These are phyloP conservation scores for Chloranthus sessilifolius DNA, from an alignment of 164 flowering plant genomes.

Conservation along the genomic window DNA sequence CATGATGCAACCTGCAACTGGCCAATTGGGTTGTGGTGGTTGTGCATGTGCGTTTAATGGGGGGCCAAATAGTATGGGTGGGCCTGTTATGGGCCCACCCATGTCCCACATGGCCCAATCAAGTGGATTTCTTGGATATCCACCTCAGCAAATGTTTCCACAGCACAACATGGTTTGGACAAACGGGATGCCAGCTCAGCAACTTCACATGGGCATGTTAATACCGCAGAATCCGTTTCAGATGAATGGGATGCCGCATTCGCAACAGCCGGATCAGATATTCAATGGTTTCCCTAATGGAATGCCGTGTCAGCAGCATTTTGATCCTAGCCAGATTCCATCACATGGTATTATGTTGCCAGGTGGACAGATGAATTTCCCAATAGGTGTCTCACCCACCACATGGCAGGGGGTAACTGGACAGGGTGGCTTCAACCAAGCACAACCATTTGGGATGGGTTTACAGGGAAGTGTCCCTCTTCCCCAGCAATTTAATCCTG, in stretches of 20 bases:
- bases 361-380: conserved; percentile 28
- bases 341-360: conserved; percentile 15
- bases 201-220: conserved; percentile 27
- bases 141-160: conserved; percentile 11
- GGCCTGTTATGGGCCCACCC: conserved; percentile 25
- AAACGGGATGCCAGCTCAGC: conserved; percentile 35
- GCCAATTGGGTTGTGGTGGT: conserved; percentile 18
- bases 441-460: conserved; percentile 23
- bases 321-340: conserved; percentile 29
- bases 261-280: conserved; percentile 9
- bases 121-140: conserved; percentile 3
- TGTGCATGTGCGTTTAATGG: conserved; percentile 6
- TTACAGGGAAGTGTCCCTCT: conserved; percentile 19
- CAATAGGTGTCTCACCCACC: conserved; percentile 21
- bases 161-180: conserved; percentile 26
- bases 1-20: conserved; percentile 11
- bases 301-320: conserved; percentile 42
- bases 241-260: background rate
- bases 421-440: conserved; percentile 28
- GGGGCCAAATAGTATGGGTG: conserved; percentile 15
- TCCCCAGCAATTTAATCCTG: conserved; percentile 12
- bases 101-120: conserved; percentile 19
- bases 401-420: conserved; percentile 32
- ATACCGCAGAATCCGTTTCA: background rate
- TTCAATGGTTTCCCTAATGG: conserved; percentile 21